Conservation (phyloP, 2,329 filamentous ascomycete species). For the Penicillium hordei region DNA sequence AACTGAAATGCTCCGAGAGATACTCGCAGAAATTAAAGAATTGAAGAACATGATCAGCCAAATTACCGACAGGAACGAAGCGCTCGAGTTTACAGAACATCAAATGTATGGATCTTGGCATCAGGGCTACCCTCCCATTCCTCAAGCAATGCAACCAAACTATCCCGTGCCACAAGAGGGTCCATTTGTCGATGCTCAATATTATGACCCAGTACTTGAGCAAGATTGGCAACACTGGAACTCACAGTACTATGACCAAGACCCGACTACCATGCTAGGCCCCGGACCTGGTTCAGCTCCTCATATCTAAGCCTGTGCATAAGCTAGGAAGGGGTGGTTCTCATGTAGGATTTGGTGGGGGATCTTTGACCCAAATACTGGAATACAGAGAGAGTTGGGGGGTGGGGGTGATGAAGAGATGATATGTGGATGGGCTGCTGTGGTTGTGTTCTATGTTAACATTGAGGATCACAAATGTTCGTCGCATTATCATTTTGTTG, state of each 20-base stretch:
- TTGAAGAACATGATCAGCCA: not conserved
- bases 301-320: not conserved
- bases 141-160: not conserved
- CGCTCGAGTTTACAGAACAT: not conserved
- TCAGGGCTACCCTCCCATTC: not conserved
- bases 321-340: not conserved
- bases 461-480: not conserved
- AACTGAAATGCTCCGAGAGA: not conserved
- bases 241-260: not conserved
- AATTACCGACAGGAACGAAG: not conserved
- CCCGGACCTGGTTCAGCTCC: not conserved
- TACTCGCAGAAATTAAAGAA: not conserved
- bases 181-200: not conserved
- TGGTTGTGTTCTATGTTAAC: not conserved
- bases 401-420: no score
- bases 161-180: not conserved
- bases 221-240: not conserved
- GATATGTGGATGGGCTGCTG: not conserved
- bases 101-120: not conserved
- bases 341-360: not conserved
- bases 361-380: not conserved
- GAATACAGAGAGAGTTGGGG: not conserved
- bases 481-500: not conserved
- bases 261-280: not conserved
- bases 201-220: not conserved